Evolutionary conservation across 2,329 filamentous ascomycete species (phyloP).

Genomic region (Boeremia exigua): DNA sequence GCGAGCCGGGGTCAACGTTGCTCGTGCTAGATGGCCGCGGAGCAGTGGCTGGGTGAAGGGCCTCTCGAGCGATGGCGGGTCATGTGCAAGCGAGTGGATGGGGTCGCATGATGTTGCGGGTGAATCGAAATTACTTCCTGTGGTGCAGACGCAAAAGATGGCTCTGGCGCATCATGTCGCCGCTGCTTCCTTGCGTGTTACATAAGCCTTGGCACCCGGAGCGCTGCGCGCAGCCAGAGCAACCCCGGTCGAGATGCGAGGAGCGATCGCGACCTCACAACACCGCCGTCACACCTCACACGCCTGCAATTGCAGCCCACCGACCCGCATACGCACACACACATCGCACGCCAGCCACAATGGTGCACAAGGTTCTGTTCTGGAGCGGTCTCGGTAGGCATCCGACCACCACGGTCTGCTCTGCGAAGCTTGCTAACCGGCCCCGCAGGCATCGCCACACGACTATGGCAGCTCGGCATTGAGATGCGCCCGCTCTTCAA

Average conservation of each 20-base stretch:
- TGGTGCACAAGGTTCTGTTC: slow-evolving; percentile 71
- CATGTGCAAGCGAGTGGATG: slow-evolving; percentile 9
- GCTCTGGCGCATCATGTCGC: slow-evolving; percentile 1
- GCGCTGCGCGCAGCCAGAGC: slow-evolving; percentile 23
- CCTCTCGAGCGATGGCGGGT: background rate
- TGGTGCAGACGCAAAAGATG: slow-evolving; percentile 6
- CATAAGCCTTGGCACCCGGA: slow-evolving; percentile 16
- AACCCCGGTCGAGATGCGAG: background rate
- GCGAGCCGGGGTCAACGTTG: background rate
- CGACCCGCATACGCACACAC: slow-evolving; percentile 4
- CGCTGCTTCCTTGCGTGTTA: slow-evolving; percentile 12
- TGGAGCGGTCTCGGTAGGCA: slow-evolving; percentile 89
- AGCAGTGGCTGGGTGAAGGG: background rate
- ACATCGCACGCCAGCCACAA: slow-evolving; percentile 35
- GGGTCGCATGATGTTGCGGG: slow-evolving; percentile 3
- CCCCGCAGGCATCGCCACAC: slow-evolving; percentile 79
- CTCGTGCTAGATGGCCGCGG: slow-evolving; percentile 5
- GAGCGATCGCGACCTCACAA: slow-evolving; percentile 26
- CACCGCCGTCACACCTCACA: slow-evolving; percentile 21
- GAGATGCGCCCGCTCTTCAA: slow-evolving; percentile 97
- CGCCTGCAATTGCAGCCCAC: slow-evolving; percentile 23
- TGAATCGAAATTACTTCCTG: slow-evolving; percentile 4
- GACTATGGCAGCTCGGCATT: slow-evolving; percentile 96
- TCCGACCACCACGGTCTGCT: slow-evolving; percentile 22
- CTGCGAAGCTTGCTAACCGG: slow-evolving; percentile 29